Base-by-base conservation (phyloP, 2,329 filamentous ascomycete species). In the Cytospora mali region DNA sequence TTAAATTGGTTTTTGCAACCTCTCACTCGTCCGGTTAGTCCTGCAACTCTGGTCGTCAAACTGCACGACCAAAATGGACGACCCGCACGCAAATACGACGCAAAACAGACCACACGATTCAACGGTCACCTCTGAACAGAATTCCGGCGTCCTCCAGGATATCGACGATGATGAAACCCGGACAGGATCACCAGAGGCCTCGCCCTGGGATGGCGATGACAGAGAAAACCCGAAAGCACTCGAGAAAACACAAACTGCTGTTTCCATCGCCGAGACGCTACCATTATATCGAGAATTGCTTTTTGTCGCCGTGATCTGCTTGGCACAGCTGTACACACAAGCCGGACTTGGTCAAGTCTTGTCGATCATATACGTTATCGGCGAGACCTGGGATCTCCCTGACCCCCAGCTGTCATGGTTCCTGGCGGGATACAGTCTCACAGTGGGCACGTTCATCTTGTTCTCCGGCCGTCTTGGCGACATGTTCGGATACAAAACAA, bases 401-500 rank as follows among this genome's bases (percentile, higher is more conserved):
- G 71, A 78, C 23, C 66, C 71, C 0, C 65, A 77, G n/a, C 68
- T 79, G 23, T 74, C 72, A 66, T 82, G 80, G 80, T 73, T 78
- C 53, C 71, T 78, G 10, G 79, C 80, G 1, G 79, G 77, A 1
- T 82, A 81, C 67, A 76, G 74, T 11, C 69, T 80, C 66, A 77
- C 71, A 55, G 74, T 68, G 11, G 78, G 80, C 1, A 78, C 80
- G 6, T 81, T 81, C 66, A 78, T 82, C 31, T 69, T 82, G 1
- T 71, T 78, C 51, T 75, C 75, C 7, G 79, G 80, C n/a, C 74
- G 79, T 7, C 69, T 81, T 7, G 79, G 80, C 6, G 77, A 79
- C 61, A 70, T 79, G 6, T 79, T 75, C 65, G 80, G 80, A n/a
- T 77, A 81, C 68, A 79, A 78, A 68, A 74, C 70, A 27, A 71